These are phyloP conservation scores for Phytopythium boreale DNA, from an alignment of 352 stramenopile genomes.

Conservation along the genomic window DNA sequence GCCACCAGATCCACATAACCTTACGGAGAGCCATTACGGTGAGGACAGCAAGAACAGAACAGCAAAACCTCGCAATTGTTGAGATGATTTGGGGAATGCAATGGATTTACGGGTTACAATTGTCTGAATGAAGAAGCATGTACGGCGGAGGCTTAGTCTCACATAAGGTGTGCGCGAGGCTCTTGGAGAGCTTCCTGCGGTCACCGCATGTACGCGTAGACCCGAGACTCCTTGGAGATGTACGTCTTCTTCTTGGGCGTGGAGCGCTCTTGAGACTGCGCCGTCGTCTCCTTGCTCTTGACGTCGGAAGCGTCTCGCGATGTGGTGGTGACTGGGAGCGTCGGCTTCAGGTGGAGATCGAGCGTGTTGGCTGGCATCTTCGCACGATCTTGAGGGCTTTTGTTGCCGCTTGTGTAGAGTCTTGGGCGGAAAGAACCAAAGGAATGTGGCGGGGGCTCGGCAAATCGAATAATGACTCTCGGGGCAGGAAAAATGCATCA, in stretches of 20 bases:
- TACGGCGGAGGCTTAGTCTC: not conserved
- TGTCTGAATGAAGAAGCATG: not conserved
- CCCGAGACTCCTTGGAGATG: slow-evolving; percentile 20
- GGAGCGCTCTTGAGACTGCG: not conserved
- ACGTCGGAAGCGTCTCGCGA: not conserved
- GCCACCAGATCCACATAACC: no score
- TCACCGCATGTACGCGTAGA: slow-evolving; percentile 9
- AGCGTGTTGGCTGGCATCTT: not conserved
- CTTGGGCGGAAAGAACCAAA: no score
- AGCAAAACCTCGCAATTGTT: no score
- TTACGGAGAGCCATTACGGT: no score
- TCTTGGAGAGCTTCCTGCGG: no score
- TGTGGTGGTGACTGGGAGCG: not conserved
- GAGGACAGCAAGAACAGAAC: no score
- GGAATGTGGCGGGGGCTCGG: not conserved
- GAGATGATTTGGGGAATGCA: not conserved
- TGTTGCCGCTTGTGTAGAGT: no score
- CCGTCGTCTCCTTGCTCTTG: slow-evolving; percentile 9
- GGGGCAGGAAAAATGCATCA: no score
- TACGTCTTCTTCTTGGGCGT: slow-evolving; percentile 16
- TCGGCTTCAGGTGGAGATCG: not conserved
- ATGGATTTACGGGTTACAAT: not conserved
- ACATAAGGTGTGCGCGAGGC: no score
- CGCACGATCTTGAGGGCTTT: not conserved
- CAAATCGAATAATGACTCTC: not conserved